Evolutionary conservation across 495 filamentous ascomycete species (phyloP).

Genomic region (Aspergillus sclerotioniger): DNA sequence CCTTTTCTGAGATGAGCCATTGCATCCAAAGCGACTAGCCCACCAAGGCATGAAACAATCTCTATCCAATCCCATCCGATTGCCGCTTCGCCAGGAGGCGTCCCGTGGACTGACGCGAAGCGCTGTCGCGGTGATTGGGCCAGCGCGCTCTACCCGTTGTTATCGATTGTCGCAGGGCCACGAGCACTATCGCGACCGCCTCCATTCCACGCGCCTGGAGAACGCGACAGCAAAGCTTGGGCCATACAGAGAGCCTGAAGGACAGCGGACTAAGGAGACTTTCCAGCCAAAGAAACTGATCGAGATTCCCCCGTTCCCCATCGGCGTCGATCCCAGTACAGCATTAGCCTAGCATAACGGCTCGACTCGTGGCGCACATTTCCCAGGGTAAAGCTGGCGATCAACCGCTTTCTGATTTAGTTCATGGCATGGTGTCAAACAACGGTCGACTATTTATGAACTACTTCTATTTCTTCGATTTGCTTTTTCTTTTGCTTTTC

Average conservation of each 20-base stretch:
- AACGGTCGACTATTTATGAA: too few species aligned
- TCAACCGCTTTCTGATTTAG: neutral
- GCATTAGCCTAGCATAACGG: conserved; percentile 7
- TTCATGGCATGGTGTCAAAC: too few species aligned
- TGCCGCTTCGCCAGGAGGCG: neutral
- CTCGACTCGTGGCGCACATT: conserved; percentile 2
- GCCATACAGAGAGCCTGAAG: conserved; percentile 8
- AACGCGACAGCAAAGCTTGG: conserved; percentile 20
- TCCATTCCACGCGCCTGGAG: conserved; percentile 24
- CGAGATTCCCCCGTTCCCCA: neutral
- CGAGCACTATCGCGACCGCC: conserved; percentile 19
- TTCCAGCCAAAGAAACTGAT: conserved; percentile 13
- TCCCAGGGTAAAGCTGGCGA: neutral
- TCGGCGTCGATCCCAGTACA: conserved; percentile 10
- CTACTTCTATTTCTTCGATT: too few species aligned
- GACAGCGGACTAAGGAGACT: conserved; percentile 2
- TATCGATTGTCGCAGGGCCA: conserved; percentile 13
- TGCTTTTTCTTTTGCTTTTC: too few species aligned
- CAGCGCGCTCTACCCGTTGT: conserved; percentile 12
- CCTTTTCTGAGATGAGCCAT: neutral
- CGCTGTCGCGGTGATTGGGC: conserved; percentile 23
- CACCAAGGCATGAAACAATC: neutral
- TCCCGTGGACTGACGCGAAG: conserved; percentile 19
- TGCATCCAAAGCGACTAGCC: neutral
- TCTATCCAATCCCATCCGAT: neutral